These are phyloP conservation scores for Tuber calosporum DNA, from an alignment of 495 filamentous ascomycete genomes.

Conservation along the genomic window DNA sequence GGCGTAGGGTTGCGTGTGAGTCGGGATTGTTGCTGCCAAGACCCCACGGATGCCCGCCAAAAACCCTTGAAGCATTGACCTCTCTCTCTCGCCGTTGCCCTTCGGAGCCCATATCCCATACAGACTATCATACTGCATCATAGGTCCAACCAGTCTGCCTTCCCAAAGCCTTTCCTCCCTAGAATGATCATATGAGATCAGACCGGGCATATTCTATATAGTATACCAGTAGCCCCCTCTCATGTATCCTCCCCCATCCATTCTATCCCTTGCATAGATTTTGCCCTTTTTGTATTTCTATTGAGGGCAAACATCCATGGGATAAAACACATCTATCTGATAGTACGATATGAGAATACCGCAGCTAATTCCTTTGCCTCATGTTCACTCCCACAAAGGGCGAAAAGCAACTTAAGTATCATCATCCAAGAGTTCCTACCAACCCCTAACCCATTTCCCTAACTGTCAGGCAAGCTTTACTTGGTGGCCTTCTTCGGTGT, in stretches of 20 bases:
- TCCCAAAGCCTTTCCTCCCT: neutral
- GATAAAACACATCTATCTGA: conserved; percentile 1
- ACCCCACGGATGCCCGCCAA: neutral
- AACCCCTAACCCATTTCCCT: neutral
- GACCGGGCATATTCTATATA: conserved; percentile 1
- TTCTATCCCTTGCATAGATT: neutral
- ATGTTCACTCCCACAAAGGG: neutral
- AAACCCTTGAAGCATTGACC: neutral
- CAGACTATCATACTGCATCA: neutral
- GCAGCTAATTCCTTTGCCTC: neutral
- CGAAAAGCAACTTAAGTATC: neutral
- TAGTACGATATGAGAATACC: neutral
- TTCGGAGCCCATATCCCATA: neutral
- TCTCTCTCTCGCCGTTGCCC: neutral
- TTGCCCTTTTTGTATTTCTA: conserved; percentile 1
- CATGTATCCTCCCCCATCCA: neutral
- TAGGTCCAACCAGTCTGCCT: neutral
- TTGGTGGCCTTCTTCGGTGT: neutral
- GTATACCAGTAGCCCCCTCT: neutral
- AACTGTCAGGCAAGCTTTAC: neutral
- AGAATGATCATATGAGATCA: neutral
- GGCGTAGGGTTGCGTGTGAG: conserved; percentile 1
- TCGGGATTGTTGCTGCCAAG: conserved; percentile 3
- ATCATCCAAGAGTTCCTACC: neutral
- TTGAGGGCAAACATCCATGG: conserved; percentile 1